Percentiles rank a stretch among this genome's conserved stretches.
phyloP scores from a whole-genome alignment of 148 eudicot species.

The Arbutus unedo region DNA sequence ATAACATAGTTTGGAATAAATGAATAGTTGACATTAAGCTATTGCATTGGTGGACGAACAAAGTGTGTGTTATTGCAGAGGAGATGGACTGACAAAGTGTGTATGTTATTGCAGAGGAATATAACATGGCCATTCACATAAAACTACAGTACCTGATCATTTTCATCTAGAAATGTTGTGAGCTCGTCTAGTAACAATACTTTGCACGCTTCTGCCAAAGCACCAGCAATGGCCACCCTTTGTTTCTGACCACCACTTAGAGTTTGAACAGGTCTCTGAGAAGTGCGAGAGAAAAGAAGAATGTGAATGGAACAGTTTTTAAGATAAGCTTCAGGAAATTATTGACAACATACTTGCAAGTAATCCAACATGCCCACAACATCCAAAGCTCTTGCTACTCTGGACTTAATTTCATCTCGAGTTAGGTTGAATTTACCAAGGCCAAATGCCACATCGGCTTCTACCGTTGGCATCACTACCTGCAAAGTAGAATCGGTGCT shows the following conservation, averaged over 20 bases:
- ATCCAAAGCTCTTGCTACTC: constrained; percentile 70
- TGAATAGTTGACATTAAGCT: not conserved
- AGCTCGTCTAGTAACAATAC: constrained; percentile 37
- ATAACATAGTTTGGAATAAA: not conserved
- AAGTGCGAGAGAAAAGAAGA: constrained; percentile 19
- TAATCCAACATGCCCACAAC: constrained; percentile 83
- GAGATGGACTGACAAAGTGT: not conserved
- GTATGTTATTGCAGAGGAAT: not conserved
- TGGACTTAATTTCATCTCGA: constrained; percentile 49
- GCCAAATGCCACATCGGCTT: constrained; percentile 97
- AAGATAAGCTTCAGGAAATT: not conserved
- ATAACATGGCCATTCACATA: not conserved
- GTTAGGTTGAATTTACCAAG: constrained; percentile 68
- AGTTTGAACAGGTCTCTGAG: constrained; percentile 88
- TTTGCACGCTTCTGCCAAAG: constrained; percentile 89
- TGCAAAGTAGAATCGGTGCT: constrained; percentile 20
- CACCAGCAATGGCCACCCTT: constrained; percentile 96
- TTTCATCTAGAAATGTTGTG: constrained; percentile 64
- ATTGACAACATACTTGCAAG: constrained; percentile 49
- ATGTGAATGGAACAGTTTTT: not conserved
- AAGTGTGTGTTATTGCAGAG: not conserved
- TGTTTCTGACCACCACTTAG: constrained; percentile 99
- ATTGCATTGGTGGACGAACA: too few species aligned
- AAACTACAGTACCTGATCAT: constrained; percentile 64
- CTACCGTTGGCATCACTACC: constrained; percentile 98